phyloP scores from a whole-genome alignment of 75 land plant genomes.

The Chamaecyparis obtusa region DNA sequence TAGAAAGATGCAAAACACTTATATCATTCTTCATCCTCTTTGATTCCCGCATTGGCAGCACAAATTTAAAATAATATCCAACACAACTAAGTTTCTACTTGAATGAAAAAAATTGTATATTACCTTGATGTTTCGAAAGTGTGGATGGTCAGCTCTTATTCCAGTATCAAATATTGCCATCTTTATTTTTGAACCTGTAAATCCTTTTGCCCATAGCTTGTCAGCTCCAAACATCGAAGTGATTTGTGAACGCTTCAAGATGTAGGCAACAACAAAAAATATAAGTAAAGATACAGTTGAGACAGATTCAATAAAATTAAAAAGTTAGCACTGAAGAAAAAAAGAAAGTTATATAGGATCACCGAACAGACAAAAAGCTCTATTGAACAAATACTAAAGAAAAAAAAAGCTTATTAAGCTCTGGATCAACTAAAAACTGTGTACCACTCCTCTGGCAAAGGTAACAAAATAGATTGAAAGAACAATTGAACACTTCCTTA shows the following conservation, averaged over 20 bases:
- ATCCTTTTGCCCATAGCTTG: constrained; percentile 83
- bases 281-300: not conserved
- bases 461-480: not conserved
- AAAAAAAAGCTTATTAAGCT: not conserved
- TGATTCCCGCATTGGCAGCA: not conserved
- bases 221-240: constrained; percentile 99
- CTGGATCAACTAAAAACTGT: not conserved
- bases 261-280: constrained; percentile 2
- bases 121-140: constrained; percentile 97
- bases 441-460: not conserved
- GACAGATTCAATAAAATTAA: not conserved
- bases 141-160: constrained; percentile 92
- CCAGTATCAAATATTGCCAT: constrained; percentile 99
- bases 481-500: not conserved
- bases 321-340: not conserved
- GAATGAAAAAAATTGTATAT: not conserved
- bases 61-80: not conserved
- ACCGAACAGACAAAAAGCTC: not conserved
- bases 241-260: constrained; percentile 83
- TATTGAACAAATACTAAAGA: not conserved
- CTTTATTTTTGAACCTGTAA: constrained; percentile 85
- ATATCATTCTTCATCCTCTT: not conserved
- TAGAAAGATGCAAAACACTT: not conserved
- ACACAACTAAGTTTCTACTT: not conserved
- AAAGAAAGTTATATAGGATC: not conserved